Conservation (phyloP, 345 rosid genomes). For the Camelina hispida region DNA sequence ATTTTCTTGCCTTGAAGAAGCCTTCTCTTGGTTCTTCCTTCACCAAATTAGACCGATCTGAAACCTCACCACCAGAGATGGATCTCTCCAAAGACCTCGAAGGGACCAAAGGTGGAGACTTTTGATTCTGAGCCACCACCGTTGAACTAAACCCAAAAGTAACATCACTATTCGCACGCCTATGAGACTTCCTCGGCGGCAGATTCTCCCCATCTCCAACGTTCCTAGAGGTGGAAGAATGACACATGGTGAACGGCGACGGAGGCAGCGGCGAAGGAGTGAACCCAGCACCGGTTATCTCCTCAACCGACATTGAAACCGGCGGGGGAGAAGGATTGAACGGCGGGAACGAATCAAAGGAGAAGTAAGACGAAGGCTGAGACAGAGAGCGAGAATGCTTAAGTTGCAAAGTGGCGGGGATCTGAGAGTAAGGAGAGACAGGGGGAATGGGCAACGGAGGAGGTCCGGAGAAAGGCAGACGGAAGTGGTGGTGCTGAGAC, state of each 20-base stretch:
- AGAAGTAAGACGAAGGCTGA: slow-evolving; percentile 59
- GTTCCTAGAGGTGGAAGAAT: slow-evolving; percentile 35
- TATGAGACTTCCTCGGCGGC: slow-evolving; percentile 83
- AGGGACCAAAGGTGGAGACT: slow-evolving; percentile 65
- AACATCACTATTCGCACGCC: slow-evolving; percentile 88
- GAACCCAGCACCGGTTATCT: slow-evolving; percentile 55
- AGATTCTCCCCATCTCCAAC: slow-evolving; percentile 60
- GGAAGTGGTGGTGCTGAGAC: slow-evolving; percentile 26
- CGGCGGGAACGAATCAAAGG: slow-evolving; percentile 70
- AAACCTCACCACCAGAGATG: slow-evolving; percentile 53
- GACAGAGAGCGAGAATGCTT: slow-evolving; percentile 66
- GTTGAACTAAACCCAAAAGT: slow-evolving; percentile 65
- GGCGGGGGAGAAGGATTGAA: slow-evolving; percentile 53
- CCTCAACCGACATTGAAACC: slow-evolving; percentile 69
- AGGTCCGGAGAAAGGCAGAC: slow-evolving; percentile 43
- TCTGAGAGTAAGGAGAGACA: slow-evolving; percentile 47
- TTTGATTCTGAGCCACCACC: slow-evolving; percentile 47
- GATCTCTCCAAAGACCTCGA: slow-evolving; percentile 57
- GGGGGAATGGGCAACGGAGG: slow-evolving; percentile 47
- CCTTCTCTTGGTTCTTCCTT: slow-evolving; percentile 51
- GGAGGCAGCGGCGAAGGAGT: slow-evolving; percentile 68
- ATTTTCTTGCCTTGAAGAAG: slow-evolving; percentile 43
- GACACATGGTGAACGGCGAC: slow-evolving; percentile 61
- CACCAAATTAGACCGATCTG: slow-evolving; percentile 50
- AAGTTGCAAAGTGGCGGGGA: slow-evolving; percentile 50